phyloP scores from a whole-genome alignment of 306 rosid species.

The Aeschynomene evenia region DNA sequence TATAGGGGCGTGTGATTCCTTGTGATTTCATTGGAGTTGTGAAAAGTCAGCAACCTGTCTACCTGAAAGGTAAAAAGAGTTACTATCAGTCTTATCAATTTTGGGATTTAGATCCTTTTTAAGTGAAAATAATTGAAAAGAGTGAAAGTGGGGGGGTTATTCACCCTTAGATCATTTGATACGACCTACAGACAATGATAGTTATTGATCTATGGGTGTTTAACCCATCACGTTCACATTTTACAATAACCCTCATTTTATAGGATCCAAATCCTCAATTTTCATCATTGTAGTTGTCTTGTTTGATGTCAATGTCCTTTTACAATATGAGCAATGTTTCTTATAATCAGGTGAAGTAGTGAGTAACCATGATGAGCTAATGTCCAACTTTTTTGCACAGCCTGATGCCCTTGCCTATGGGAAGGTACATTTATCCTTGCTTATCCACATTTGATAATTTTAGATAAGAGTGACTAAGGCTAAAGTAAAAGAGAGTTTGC shows the following conservation, averaged over 20 bases:
- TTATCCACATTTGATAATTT: background rate
- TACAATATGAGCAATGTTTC: slow-evolving; percentile 12
- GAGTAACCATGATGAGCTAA: slow-evolving; percentile 86
- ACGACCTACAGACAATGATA: too few species aligned
- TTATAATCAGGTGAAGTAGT: slow-evolving; percentile 62
- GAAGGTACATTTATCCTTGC: slow-evolving; percentile 36
- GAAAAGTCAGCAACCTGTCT: slow-evolving; percentile 96
- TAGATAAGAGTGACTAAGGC: background rate
- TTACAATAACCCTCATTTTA: background rate
- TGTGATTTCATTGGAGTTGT: slow-evolving; percentile 95
- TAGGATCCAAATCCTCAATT: background rate
- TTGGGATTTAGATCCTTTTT: too few species aligned
- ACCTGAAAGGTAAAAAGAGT: slow-evolving; percentile 68
- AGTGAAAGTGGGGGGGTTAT: too few species aligned
- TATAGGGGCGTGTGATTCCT: slow-evolving; percentile 91
- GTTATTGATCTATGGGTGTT: too few species aligned
- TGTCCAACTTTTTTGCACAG: slow-evolving; percentile 87
- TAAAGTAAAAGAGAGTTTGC: background rate
- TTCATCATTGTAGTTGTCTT: slow-evolving; percentile 16
- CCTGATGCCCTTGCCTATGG: slow-evolving; percentile 94
- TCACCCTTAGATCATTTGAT: too few species aligned
- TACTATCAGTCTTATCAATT: too few species aligned
- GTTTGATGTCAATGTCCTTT: background rate
- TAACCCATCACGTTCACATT: too few species aligned
- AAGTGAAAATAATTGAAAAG: too few species aligned